phyloP scores from a whole-genome alignment of 257 asterid species.

The Nicotiana attenuata region DNA sequence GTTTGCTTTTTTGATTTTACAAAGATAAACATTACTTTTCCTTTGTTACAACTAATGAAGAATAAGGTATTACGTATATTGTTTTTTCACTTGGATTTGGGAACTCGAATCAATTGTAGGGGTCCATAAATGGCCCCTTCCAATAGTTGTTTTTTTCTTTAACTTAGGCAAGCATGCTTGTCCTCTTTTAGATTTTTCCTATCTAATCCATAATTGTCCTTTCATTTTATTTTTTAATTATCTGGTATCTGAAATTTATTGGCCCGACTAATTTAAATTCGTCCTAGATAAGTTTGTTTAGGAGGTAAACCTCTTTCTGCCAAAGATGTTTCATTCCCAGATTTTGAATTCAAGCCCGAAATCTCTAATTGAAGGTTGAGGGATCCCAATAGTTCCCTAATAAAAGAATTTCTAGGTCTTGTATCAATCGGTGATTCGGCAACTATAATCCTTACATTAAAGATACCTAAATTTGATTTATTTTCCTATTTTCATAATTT shows the following conservation, averaged over 20 bases:
- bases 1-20: background rate
- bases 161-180: conserved; percentile 4
- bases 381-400: background rate
- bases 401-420: background rate
- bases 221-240: background rate
- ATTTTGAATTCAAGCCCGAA: fast-evolving
- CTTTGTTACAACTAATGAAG: conserved; percentile 1
- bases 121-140: background rate
- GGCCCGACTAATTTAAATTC: background rate
- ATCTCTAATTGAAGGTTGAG: background rate
- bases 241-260: background rate
- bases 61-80: background rate
- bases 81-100: conserved; percentile 11
- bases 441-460: background rate
- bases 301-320: background rate
- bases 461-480: background rate
- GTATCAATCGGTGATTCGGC: background rate
- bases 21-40: no score
- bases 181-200: conserved; percentile 13
- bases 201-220: background rate
- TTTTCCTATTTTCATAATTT: background rate
- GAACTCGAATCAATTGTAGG: conserved; percentile 9
- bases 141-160: background rate
- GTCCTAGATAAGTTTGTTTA: background rate
- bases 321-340: background rate